Evolutionary conservation across 805 yeast genomes (phyloP).

Genomic region (Geotrichum ghanense): DNA sequence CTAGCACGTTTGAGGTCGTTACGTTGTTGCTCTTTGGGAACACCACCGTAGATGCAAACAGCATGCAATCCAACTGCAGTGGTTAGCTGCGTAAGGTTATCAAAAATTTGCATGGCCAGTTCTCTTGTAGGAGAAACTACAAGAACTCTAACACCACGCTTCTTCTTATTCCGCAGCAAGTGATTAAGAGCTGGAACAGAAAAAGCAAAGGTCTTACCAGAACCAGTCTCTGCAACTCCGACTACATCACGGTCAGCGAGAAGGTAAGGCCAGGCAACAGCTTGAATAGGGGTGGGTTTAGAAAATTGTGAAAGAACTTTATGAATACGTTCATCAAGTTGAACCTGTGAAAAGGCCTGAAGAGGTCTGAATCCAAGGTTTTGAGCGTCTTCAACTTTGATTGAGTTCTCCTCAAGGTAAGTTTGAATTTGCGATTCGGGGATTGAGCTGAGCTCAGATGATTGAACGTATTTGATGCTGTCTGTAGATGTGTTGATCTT

Average conservation of each 20-base stretch:
- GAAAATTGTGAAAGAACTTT: conserved; percentile 60
- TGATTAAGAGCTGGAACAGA: conserved; percentile 93
- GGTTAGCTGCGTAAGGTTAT: conserved; percentile 59
- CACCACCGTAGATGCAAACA: conserved; percentile 94
- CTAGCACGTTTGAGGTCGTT: conserved; percentile 49
- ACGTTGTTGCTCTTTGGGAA: conserved; percentile 87
- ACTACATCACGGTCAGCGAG: conserved; percentile 71
- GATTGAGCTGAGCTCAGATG: conserved; percentile 2
- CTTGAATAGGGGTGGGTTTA: conserved; percentile 92
- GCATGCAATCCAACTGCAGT: conserved; percentile 51
- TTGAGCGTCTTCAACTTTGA: conserved; percentile 63
- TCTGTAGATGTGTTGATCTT: conserved; percentile 24
- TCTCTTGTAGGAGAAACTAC: conserved; percentile 96
- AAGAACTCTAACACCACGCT: conserved; percentile 54
- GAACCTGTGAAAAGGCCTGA: conserved; percentile 52
- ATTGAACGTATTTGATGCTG: conserved; percentile 3
- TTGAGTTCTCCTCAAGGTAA: conserved; percentile 62
- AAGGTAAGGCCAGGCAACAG: conserved; percentile 89
- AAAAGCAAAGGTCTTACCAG: conserved; percentile 95
- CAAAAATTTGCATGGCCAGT: conserved; percentile 86
- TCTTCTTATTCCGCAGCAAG: conserved; percentile 32
- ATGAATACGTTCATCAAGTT: conserved; percentile 44
- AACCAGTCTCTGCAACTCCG: conserved; percentile 98
- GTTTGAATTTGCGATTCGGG: conserved; percentile 36
- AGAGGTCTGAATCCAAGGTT: conserved; percentile 49